A percentile compares a stretch with the other conserved stretches of the same genome.
phyloP scores from a whole-genome alignment of 2,329 filamentous ascomycete species.

The Fusarium irregulare region DNA sequence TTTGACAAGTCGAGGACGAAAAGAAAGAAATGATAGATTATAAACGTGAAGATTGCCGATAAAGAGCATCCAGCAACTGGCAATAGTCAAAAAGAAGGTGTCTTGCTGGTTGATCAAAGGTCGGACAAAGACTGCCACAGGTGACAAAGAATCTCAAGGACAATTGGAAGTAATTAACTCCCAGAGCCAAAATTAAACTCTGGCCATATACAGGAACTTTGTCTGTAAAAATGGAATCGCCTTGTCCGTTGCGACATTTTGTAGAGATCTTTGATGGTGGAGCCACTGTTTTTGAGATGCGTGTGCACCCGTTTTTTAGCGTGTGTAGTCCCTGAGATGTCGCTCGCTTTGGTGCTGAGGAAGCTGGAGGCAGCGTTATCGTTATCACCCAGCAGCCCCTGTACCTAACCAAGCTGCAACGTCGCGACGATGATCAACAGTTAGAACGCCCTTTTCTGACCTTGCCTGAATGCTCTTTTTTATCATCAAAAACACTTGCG shows the following conservation, averaged over 20 bases:
- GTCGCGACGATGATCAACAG: slow-evolving; percentile 38
- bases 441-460: slow-evolving; percentile 30
- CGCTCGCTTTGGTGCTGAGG: slow-evolving; percentile 34
- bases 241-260: slow-evolving; percentile 35
- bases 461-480: slow-evolving; percentile 39
- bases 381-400: slow-evolving; percentile 38
- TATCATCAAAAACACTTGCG: slow-evolving; percentile 37
- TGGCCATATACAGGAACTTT: slow-evolving; percentile 19
- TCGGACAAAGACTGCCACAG: slow-evolving; percentile 41
- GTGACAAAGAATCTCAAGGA: slow-evolving; percentile 33
- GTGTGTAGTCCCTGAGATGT: slow-evolving; percentile 40
- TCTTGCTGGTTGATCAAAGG: slow-evolving; percentile 27
- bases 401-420: slow-evolving; percentile 36
- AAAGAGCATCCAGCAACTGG: slow-evolving; percentile 18
- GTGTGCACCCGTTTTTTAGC: slow-evolving; percentile 40
- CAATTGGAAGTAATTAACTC: slow-evolving; percentile 16
- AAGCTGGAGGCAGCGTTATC: slow-evolving; percentile 29
- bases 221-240: slow-evolving; percentile 36
- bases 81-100: slow-evolving; percentile 17
- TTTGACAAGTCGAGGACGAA: slow-evolving; percentile 1
- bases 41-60: slow-evolving; percentile 15
- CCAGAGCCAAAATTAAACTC: slow-evolving; percentile 33
- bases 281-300: slow-evolving; percentile 38
- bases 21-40: slow-evolving; percentile 2
- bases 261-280: slow-evolving; percentile 38